Evolutionary conservation across 2,329 filamentous ascomycete species (phyloP).

Genomic region (Beauveria sp.): DNA sequence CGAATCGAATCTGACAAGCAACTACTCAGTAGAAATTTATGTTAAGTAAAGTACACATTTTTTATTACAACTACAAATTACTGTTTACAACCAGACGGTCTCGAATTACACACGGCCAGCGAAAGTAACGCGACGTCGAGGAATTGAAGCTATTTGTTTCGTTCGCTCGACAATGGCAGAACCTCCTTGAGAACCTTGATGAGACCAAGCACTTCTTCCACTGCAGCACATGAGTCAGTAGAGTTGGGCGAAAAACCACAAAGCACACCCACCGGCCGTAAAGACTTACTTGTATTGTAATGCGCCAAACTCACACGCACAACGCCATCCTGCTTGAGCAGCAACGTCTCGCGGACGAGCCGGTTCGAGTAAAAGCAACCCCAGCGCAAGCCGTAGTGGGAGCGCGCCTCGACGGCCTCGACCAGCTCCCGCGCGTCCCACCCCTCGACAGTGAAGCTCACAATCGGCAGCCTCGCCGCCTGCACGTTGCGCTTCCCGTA

Average conservation of each 20-base stretch:
- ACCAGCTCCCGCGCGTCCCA: constrained; percentile 50
- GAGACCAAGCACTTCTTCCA: constrained; percentile 10
- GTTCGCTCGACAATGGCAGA: background rate
- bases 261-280: background rate
- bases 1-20: background rate
- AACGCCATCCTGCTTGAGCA: constrained; percentile 50
- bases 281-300: constrained; percentile 59
- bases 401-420: constrained; percentile 51
- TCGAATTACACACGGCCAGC: background rate
- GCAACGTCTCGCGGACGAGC: constrained; percentile 51
- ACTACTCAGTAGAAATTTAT: background rate
- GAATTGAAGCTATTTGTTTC: background rate
- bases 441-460: constrained; percentile 58
- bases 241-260: background rate
- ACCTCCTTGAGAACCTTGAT: constrained; percentile 7
- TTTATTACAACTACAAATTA: background rate
- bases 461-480: constrained; percentile 49
- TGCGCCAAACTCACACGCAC: constrained; percentile 65
- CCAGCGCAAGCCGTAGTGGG: constrained; percentile 55
- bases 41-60: no score
- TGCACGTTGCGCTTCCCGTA: constrained; percentile 44
- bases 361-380: constrained; percentile 64
- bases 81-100: background rate
- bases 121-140: background rate
- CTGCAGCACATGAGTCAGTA: constrained; percentile 12